Evolutionary conservation across 202 grass and related monocot genomes (phyloP).

Genomic region (Elaeis oleifera): DNA sequence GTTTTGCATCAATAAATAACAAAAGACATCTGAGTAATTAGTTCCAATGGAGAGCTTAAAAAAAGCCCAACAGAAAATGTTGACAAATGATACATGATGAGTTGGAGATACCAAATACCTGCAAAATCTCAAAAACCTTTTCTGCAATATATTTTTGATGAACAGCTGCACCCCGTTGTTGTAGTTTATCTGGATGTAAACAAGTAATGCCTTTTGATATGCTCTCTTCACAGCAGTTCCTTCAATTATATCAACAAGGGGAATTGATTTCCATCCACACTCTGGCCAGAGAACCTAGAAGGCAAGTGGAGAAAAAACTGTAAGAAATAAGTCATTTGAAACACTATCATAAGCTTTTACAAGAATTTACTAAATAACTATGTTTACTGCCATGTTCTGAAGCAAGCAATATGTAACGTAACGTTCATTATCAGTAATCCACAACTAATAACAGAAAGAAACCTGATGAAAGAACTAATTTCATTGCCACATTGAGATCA

Average conservation of each 20-base stretch:
- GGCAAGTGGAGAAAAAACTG: neutral
- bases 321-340: neutral
- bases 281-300: conserved; percentile 77
- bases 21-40: neutral
- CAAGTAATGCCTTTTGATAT: conserved; percentile 86
- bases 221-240: conserved; percentile 70
- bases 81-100: neutral
- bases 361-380: neutral
- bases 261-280: conserved; percentile 84
- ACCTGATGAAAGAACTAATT: too few species aligned
- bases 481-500: too few species aligned
- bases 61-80: neutral
- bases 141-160: conserved; percentile 91
- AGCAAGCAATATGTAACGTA: too few species aligned
- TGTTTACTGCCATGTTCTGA: too few species aligned
- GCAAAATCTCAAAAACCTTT: conserved; percentile 90
- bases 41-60: neutral
- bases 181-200: conserved; percentile 92
- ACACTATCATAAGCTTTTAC: too few species aligned
- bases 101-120: conserved; percentile 40
- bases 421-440: too few species aligned
- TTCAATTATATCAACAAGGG: conserved; percentile 92
- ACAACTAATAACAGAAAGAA: too few species aligned
- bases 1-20: too few species aligned
- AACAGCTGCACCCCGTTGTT: conserved; percentile 49